A percentile compares a stretch with the other conserved stretches of the same genome.
Conservation (phyloP, 2,329 filamentous ascomycete species). For the Ophiostoma himal-ulmi region DNA sequence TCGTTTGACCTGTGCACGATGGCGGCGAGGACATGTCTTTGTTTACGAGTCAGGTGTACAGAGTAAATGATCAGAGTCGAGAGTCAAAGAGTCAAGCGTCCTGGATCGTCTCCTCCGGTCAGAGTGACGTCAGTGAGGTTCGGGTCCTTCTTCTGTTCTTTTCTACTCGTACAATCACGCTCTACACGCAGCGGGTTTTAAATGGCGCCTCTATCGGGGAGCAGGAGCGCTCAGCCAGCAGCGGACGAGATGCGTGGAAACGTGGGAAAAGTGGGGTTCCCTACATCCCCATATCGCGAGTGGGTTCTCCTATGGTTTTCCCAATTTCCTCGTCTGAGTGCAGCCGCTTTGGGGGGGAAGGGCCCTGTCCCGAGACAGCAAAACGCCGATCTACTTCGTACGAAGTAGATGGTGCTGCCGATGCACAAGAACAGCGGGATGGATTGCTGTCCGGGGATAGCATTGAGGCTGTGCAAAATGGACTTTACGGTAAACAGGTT, state of each 20-base stretch:
- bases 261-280: background rate
- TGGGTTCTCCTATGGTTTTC: background rate
- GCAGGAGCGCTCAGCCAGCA: background rate
- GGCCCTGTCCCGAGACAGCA: background rate
- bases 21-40: slow-evolving; percentile 3
- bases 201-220: slow-evolving; percentile 7
- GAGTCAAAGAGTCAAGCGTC: background rate
- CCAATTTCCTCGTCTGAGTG: background rate
- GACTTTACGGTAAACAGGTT: background rate
- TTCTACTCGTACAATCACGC: background rate
- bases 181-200: background rate
- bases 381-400: background rate
- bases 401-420: background rate
- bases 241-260: background rate
- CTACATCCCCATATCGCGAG: background rate
- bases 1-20: slow-evolving; percentile 1
- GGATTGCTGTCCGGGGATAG: background rate
- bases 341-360: background rate
- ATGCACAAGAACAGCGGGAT: background rate
- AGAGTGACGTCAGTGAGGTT: slow-evolving; percentile 11
- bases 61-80: background rate
- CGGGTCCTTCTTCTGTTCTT: background rate
- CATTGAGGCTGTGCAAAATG: background rate
- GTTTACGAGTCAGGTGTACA: background rate
- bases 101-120: background rate